Base-by-base conservation (phyloP, 495 filamentous ascomycete genomes). In the Tetracladium marchalianum region DNA sequence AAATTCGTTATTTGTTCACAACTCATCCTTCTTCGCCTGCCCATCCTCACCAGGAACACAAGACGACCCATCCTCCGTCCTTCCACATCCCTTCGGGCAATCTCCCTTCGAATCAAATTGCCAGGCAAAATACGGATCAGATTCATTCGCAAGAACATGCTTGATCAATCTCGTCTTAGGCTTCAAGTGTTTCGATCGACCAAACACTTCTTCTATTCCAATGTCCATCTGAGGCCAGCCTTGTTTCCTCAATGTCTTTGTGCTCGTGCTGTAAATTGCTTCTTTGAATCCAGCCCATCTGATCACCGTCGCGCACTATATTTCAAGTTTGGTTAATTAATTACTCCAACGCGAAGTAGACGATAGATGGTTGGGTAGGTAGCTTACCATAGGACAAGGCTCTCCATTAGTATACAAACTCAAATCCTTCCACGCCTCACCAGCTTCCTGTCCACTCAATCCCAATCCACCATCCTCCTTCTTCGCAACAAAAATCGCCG, bases 341-440 rank as follows among this genome's bases (percentile, higher is more conserved):
- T 43, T 11, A n/a, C 22, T 15, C 10, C 22, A 27, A 27, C 7
- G 22, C 22, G 11, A 5, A 35, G 35, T 33, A 13, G 11, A n/a
- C n/a, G n/a, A n/a, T n/a, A n/a, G n/a, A n/a, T n/a, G n/a, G n/a
- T n/a, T n/a, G n/a, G 18, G 39, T 31, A 35, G 15, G 34, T 15
- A 6, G n/a, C 32, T 11, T 49, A 67, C 63, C 68, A 77, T 79
- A 7, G 72, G 71, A 56, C 75, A 79, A 44, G 66, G 68, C 52
- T 77, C 72, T 5, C 67, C 72, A 55, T 72, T 77, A 7, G 74
- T 79, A 58, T 79, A 79, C 4, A 77, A 57, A 8, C 64, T 62
- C 13, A 79, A 51, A 31, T 66, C 44, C n/a, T 52, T 36, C 43
- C 70, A 76, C 13, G 72, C 73, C 16, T 51, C 60, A 10, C 65